Evolutionary conservation across 345 rosid species (phyloP), one percentile per base, ranked within the genome.

Genomic region (Erysimum cheiranthoides): DNA sequence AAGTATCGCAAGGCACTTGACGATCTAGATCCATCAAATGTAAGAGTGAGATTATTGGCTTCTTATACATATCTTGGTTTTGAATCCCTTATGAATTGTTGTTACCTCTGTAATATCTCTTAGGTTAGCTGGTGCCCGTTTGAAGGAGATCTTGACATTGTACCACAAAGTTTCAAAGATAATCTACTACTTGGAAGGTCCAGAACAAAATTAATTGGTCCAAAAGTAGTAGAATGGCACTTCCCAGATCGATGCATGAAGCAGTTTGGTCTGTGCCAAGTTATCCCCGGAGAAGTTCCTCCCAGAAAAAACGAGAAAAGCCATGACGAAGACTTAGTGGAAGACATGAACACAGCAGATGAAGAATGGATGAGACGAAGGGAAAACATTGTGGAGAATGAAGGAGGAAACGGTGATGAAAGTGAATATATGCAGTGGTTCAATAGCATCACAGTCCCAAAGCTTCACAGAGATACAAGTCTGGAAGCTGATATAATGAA

Each of bases 201-300:
- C 14, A 89, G 84, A 79, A 89, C 96, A 27, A 89, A 84, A 87
- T 68, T 91, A 72, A 86, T 91, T 61, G 88, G 90, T 76, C 90
- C 90, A 18, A 88, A 89, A 79, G 88, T 88, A 80, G 93, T 90
- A 10, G 92, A 89, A 69, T 86, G 94, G 77, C 94, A 91, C 84
- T 90, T 89, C 32, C 92, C 94, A 49, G 91, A 89, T 80, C 86
- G 91, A 56, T 91, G 94, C 80, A 76, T 91, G 70, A 86, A 91
- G 80, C 97, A 91, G 78, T 85, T 84, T 60, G 94, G 92, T 18
- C 61, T 86, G 73, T 58, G 69, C 63, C 96, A 87, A 81, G 81
- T 83, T 42, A 85, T 91, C 49, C 93, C 96, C 0, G 82, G 81
- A 61, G 89, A 82, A 57, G 93, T 84, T 68, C 79, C 79, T 61